A percentile compares a stretch with the other conserved stretches of the same genome.
Conservation (phyloP, 257 asterid species). For the Petunia axillaris region DNA sequence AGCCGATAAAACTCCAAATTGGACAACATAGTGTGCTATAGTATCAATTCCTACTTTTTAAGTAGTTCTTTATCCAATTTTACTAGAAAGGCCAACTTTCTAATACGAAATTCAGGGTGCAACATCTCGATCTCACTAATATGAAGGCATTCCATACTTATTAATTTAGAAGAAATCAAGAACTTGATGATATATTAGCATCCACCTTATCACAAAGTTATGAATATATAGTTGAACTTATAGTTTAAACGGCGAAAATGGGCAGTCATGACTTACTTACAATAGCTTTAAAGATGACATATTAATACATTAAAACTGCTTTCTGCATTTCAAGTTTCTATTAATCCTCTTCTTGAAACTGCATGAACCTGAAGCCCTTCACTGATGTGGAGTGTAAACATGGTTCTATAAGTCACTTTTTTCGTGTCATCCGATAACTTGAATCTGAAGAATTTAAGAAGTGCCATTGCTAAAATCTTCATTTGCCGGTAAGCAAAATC, state of each 20-base stretch:
- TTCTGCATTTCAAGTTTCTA: constrained; percentile 16
- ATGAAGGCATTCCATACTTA: not conserved
- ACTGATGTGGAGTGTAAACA: constrained; percentile 70
- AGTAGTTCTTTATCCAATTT: not conserved
- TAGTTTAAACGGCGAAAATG: not conserved
- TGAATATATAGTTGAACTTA: not conserved
- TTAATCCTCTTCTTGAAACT: constrained; percentile 39
- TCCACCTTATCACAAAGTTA: not conserved
- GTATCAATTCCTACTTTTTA: not conserved
- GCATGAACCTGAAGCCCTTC: constrained; percentile 58
- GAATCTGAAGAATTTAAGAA: constrained; percentile 58
- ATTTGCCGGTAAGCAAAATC: constrained; percentile 76
- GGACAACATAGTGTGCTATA: not conserved
- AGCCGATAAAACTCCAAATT: not conserved
- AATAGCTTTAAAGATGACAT: not conserved
- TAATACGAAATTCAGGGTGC: not conserved
- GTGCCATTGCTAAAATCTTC: constrained; percentile 63
- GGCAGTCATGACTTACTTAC: not conserved
- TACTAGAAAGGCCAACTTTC: not conserved
- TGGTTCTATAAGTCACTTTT: constrained; percentile 62
- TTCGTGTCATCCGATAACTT: constrained; percentile 44
- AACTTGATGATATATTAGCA: constrained; percentile 13
- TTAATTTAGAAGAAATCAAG: not conserved
- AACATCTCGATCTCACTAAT: not conserved
- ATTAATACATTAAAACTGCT: not conserved